Evolutionary conservation across 352 stramenopile species (phyloP).

Genomic region (Globisporangium irregulare): DNA sequence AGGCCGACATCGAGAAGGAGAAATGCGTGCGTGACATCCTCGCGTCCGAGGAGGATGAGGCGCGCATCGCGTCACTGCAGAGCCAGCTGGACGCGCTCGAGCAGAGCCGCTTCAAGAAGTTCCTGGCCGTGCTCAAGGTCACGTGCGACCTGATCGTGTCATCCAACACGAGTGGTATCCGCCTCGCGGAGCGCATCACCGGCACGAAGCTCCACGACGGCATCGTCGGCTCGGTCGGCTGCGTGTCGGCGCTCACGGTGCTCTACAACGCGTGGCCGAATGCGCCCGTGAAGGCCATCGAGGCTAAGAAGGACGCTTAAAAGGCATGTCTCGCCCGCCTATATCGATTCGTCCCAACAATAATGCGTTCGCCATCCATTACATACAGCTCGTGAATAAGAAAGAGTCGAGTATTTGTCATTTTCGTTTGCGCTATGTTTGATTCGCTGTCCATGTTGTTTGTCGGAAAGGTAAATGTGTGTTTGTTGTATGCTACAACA

Average conservation of each 20-base stretch:
- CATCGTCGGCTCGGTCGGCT: conserved; percentile 76
- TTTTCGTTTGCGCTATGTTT: not conserved
- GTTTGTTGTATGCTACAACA: not conserved
- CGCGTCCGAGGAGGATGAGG: conserved; percentile 58
- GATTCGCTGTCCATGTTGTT: no score
- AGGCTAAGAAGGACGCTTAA: conserved; percentile 16
- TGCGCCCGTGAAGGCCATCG: conserved; percentile 21
- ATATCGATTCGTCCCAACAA: not conserved
- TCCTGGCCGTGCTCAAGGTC: conserved; percentile 79
- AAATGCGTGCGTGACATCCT: conserved; percentile 74
- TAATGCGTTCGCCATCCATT: not conserved
- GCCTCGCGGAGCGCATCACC: conserved; percentile 72
- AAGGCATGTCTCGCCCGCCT: not conserved
- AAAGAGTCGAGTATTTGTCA: not conserved
- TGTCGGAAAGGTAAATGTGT: no score
- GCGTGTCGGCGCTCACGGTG: conserved; percentile 76
- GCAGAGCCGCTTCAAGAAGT: conserved; percentile 72
- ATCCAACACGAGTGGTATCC: conserved; percentile 78
- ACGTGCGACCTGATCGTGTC: conserved; percentile 85
- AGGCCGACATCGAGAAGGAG: conserved; percentile 78
- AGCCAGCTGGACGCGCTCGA: conserved; percentile 59
- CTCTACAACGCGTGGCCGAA: conserved; percentile 84
- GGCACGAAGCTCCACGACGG: conserved; percentile 83
- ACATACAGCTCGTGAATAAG: not conserved
- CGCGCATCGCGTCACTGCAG: conserved; percentile 50